Conservation (phyloP, 371 early-diverging fungal genomes). For the Synchytrium microbalum region DNA sequence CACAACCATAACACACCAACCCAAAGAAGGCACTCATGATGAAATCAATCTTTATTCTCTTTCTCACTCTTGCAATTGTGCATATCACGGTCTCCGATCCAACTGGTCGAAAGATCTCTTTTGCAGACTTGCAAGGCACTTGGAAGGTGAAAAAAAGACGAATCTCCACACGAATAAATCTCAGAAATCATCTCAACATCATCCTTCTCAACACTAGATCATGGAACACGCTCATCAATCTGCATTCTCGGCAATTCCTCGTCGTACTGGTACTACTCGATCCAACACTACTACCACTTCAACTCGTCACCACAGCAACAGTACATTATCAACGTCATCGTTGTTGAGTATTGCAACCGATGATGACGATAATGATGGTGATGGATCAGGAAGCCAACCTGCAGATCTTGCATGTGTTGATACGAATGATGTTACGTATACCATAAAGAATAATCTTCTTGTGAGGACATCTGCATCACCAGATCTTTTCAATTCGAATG, state of each 20-base stretch:
- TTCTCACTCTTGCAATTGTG: neutral
- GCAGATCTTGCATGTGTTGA: neutral
- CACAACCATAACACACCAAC: neutral
- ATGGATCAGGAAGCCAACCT: neutral
- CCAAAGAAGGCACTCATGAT: neutral
- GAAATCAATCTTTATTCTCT: neutral
- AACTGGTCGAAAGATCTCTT: neutral
- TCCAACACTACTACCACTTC: neutral
- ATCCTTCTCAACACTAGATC: too few relatives aligned
- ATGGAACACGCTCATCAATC: neutral
- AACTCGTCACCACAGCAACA: too few relatives aligned
- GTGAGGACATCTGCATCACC: neutral
- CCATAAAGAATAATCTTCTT: neutral
- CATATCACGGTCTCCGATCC: neutral
- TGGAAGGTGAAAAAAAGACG: too few relatives aligned
- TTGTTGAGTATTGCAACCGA: too few relatives aligned
- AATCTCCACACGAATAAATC: too few relatives aligned
- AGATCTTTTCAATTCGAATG: conserved; percentile 6
- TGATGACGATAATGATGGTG: neutral
- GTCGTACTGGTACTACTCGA: neutral
- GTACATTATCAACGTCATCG: too few relatives aligned
- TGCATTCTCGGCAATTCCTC: neutral
- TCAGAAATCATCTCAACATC: too few relatives aligned
- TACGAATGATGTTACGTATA: conserved; percentile 1
- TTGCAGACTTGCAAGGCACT: neutral